phyloP scores from a whole-genome alignment of 148 eudicot species.

The Simmondsia chinensis region DNA sequence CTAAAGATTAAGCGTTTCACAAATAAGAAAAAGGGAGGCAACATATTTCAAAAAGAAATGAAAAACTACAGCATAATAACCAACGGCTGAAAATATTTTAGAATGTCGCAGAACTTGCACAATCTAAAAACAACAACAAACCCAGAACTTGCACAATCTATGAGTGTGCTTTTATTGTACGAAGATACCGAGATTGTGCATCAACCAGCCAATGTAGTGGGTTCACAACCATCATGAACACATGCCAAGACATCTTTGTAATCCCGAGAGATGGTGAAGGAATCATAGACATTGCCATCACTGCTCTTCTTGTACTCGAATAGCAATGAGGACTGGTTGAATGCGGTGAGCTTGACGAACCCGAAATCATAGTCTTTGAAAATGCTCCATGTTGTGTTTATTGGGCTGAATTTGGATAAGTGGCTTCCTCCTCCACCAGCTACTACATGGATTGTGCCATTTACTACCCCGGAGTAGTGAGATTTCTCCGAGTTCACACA shows the following conservation, averaged over 20 bases:
- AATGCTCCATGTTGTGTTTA: conserved; percentile 58
- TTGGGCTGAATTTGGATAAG: conserved; percentile 32
- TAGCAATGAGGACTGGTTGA: conserved; percentile 48
- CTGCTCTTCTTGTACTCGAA: conserved; percentile 79
- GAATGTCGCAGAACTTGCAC: too few species aligned
- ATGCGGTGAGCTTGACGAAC: conserved; percentile 75
- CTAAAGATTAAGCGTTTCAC: too few species aligned
- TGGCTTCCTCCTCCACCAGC: conserved; percentile 76
- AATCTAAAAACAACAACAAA: too few species aligned
- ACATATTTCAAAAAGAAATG: too few species aligned
- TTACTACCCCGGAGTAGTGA: conserved; percentile 55
- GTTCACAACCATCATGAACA: conserved; percentile 47
- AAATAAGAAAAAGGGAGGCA: too few species aligned
- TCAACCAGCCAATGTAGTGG: conserved; percentile 58
- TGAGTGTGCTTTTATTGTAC: too few species aligned
- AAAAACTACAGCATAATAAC: too few species aligned
- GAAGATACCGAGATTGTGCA: too few species aligned
- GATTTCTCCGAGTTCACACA: conserved; percentile 53
- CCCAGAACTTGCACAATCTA: too few species aligned
- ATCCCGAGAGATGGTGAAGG: conserved; percentile 64
- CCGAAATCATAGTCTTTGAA: conserved; percentile 61
- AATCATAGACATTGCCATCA: conserved; percentile 59
- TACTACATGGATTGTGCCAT: conserved; percentile 82
- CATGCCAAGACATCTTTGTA: conserved; percentile 68
- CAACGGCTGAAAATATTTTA: too few species aligned